These are phyloP conservation scores for Actinidia polygama DNA, from an alignment of 179 eudicot species.

Conservation along the genomic window DNA sequence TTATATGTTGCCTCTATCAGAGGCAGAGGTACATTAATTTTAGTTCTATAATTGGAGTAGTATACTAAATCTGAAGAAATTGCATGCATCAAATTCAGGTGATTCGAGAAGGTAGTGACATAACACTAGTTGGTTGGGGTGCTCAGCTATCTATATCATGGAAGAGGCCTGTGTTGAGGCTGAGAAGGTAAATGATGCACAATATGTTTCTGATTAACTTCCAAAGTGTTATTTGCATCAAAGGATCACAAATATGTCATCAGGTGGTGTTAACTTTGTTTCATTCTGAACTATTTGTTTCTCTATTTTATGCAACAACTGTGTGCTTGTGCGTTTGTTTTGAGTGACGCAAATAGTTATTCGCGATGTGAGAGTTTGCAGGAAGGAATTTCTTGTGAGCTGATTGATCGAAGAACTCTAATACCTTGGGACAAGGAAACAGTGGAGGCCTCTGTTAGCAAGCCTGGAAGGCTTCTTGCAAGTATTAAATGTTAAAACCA, in stretches of 20 bases:
- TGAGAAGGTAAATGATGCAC: slow-evolving; percentile 57
- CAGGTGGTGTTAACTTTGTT: slow-evolving; percentile 8
- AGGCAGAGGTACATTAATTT: slow-evolving; percentile 74
- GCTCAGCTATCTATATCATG: slow-evolving; percentile 87
- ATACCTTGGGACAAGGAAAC: slow-evolving; percentile 99
- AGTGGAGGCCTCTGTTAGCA: slow-evolving; percentile 89
- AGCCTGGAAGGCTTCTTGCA: slow-evolving; percentile 96
- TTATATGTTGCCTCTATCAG: slow-evolving; percentile 90
- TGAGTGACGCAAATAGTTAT: background rate
- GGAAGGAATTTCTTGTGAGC: slow-evolving; percentile 98
- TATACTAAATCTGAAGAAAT: slow-evolving; percentile 24
- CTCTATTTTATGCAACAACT: background rate
- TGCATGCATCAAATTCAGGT: slow-evolving; percentile 45
- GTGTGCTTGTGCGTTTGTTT: background rate
- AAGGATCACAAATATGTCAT: background rate
- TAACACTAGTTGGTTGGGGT: slow-evolving; percentile 98
- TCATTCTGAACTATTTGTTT: background rate
- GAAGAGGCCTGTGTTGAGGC: slow-evolving; percentile 91
- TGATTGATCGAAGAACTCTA: slow-evolving; percentile 87
- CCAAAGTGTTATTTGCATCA: background rate
- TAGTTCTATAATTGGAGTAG: slow-evolving; percentile 11
- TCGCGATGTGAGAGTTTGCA: slow-evolving; percentile 36
- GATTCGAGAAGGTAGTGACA: slow-evolving; percentile 88
- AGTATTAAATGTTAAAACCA: slow-evolving; percentile 24
- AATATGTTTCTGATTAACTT: slow-evolving; percentile 2